phyloP scores from a whole-genome alignment of 345 rosid species.

The Brassica nigra region DNA sequence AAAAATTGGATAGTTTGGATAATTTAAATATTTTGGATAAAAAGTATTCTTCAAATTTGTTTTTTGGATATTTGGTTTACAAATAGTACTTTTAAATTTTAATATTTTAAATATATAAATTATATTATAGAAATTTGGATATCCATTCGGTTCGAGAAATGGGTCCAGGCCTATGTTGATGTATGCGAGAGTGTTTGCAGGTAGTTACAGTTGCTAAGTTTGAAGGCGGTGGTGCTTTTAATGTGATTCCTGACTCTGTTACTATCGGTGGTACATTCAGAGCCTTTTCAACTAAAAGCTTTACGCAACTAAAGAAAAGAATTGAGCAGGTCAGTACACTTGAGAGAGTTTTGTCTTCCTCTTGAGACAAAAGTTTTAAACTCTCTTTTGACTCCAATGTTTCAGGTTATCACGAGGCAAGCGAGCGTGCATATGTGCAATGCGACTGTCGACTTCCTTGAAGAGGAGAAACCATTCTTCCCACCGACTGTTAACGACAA shows the following conservation, averaged over 20 bases:
- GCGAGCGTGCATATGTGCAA: slow-evolving; percentile 86
- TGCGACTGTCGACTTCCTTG: slow-evolving; percentile 60
- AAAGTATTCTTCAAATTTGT: no score
- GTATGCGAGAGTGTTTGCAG: slow-evolving; percentile 40
- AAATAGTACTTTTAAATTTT: no score
- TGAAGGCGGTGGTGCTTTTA: slow-evolving; percentile 80
- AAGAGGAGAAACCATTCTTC: slow-evolving; percentile 51
- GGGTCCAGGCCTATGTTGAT: not conserved
- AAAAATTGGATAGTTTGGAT: no score
- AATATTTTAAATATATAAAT: no score
- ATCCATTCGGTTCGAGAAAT: no score
- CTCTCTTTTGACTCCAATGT: not conserved
- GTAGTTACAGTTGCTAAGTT: slow-evolving; percentile 77
- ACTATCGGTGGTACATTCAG: slow-evolving; percentile 88
- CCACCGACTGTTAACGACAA: slow-evolving; percentile 72
- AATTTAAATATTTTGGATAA: no score
- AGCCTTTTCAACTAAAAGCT: slow-evolving; percentile 67
- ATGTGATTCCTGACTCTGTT: slow-evolving; percentile 89
- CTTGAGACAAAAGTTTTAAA: not conserved
- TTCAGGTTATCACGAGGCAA: slow-evolving; percentile 81
- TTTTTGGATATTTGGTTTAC: no score
- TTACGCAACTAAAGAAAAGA: slow-evolving; percentile 61
- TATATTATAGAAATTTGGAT: no score
- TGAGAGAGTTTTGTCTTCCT: not conserved
- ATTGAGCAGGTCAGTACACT: slow-evolving; percentile 64